phyloP scores from a whole-genome alignment of 345 rosid species.

The Lepidium sativum region DNA sequence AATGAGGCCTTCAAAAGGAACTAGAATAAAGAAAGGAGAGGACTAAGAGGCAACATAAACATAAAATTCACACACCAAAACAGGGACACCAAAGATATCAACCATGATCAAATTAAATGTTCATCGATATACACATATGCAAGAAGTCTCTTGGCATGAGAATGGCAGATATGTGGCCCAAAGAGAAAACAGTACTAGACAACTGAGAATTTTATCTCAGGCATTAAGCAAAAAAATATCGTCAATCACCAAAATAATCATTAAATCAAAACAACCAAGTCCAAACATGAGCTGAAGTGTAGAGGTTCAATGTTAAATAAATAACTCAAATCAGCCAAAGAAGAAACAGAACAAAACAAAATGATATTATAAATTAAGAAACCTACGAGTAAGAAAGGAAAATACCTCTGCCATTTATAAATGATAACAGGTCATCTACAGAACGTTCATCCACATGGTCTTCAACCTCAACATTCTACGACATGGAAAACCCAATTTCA shows the following conservation, averaged over 20 bases:
- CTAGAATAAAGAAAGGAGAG: constrained; percentile 25
- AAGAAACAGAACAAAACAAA: background rate
- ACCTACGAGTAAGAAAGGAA: constrained; percentile 2
- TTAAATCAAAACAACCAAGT: background rate
- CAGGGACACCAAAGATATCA: background rate
- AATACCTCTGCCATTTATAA: constrained; percentile 75
- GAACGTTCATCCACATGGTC: constrained; percentile 76
- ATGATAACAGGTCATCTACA: constrained; percentile 78
- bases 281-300: background rate
- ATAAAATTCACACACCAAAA: constrained; percentile 15
- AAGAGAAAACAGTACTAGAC: background rate
- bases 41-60: constrained; percentile 31
- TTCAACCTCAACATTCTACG: constrained; percentile 66
- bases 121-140: background rate
- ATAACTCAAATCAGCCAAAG: background rate
- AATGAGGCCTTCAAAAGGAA: constrained; percentile 35
- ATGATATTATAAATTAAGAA: background rate
- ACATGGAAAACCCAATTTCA: constrained; percentile 19
- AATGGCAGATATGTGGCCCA: background rate
- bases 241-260: background rate
- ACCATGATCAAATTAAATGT: background rate
- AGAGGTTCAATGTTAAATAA: background rate
- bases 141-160: background rate
- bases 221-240: background rate
- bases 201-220: background rate